Percentiles rank a stretch among this genome's conserved stretches.
These are phyloP conservation scores for Ophiosphaerella korrae DNA, from an alignment of 2,329 filamentous ascomycete genomes.

Conservation along the genomic window DNA sequence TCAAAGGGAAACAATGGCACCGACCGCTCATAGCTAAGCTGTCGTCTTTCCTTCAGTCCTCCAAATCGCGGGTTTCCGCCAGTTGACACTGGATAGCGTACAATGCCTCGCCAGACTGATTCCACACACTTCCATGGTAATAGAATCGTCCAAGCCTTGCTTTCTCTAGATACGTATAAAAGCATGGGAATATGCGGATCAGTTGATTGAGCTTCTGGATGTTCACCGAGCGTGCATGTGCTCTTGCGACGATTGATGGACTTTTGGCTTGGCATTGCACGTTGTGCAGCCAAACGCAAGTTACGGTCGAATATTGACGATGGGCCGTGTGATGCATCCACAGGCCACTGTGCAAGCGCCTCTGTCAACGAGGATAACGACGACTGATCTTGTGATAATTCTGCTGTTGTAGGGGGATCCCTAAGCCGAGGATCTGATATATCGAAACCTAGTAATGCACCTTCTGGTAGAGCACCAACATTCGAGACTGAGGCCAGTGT, in stretches of 20 bases:
- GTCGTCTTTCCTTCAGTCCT: constrained; percentile 77
- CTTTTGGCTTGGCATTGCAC: constrained; percentile 74
- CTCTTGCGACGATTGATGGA: constrained; percentile 78
- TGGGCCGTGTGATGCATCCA: constrained; percentile 58
- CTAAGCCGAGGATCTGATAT: constrained; percentile 79
- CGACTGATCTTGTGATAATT: constrained; percentile 21
- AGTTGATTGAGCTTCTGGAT: constrained; percentile 60
- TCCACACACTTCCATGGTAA: constrained; percentile 89
- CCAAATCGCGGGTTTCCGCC: constrained; percentile 84
- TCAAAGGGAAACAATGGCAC: constrained; percentile 87
- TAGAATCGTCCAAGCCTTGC: constrained; percentile 75
- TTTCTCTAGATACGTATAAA: constrained; percentile 65
- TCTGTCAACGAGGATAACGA: constrained; percentile 58
- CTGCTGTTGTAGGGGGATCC: constrained; percentile 69
- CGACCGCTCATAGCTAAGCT: constrained; percentile 80
- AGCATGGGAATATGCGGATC: constrained; percentile 82
- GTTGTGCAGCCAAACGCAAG: constrained; percentile 67
- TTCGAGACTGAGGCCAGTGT: constrained; percentile 37
- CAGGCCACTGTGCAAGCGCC: constrained; percentile 69
- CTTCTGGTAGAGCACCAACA: constrained; percentile 69
- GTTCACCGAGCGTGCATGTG: constrained; percentile 65
- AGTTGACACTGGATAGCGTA: constrained; percentile 79
- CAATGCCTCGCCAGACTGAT: constrained; percentile 82
- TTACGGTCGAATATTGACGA: constrained; percentile 71
- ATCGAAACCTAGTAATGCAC: constrained; percentile 73